phyloP scores from a whole-genome alignment of 116 monocot species.

The Cymodocea nodosa region DNA sequence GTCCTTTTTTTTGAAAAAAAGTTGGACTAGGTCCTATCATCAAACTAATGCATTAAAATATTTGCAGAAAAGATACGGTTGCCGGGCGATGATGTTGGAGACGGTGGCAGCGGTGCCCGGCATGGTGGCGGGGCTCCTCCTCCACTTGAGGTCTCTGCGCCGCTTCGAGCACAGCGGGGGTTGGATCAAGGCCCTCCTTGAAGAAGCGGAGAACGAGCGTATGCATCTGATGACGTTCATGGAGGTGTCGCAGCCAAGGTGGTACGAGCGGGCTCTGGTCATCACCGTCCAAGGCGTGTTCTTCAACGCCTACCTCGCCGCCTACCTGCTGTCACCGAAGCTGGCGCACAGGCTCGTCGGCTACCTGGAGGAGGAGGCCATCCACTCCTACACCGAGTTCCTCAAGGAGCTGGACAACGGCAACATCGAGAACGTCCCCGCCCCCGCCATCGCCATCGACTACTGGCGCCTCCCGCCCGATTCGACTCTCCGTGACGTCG shows the following conservation, averaged over 20 bases:
- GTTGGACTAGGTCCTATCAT: no score
- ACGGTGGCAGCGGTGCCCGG: slow-evolving; percentile 57
- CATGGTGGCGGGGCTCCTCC: slow-evolving; percentile 42
- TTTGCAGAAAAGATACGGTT: slow-evolving; percentile 38
- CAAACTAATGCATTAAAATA: no score
- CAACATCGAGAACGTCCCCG: slow-evolving; percentile 42
- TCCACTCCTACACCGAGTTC: slow-evolving; percentile 63
- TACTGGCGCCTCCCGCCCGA: slow-evolving; percentile 40
- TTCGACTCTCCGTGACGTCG: slow-evolving; percentile 50
- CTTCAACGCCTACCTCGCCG: slow-evolving; percentile 52
- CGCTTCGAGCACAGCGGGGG: slow-evolving; percentile 57
- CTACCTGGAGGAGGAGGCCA: slow-evolving; percentile 60
- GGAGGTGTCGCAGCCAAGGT: slow-evolving; percentile 43
- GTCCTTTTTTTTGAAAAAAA: no score
- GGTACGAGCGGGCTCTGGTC: slow-evolving; percentile 57
- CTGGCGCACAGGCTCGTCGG: slow-evolving; percentile 53
- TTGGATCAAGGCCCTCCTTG: slow-evolving; percentile 37
- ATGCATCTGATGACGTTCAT: slow-evolving; percentile 67
- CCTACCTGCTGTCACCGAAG: slow-evolving; percentile 33
- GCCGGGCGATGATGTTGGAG: slow-evolving; percentile 57
- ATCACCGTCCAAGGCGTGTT: slow-evolving; percentile 43
- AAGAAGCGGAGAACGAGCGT: slow-evolving; percentile 57
- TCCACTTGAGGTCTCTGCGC: slow-evolving; percentile 42
- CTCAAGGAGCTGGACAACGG: slow-evolving; percentile 50
- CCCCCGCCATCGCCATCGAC: slow-evolving; percentile 61